Percentiles rank a stretch among this genome's conserved stretches.
Conservation (phyloP, 345 rosid species). For the Eucalyptus dawsonii region DNA sequence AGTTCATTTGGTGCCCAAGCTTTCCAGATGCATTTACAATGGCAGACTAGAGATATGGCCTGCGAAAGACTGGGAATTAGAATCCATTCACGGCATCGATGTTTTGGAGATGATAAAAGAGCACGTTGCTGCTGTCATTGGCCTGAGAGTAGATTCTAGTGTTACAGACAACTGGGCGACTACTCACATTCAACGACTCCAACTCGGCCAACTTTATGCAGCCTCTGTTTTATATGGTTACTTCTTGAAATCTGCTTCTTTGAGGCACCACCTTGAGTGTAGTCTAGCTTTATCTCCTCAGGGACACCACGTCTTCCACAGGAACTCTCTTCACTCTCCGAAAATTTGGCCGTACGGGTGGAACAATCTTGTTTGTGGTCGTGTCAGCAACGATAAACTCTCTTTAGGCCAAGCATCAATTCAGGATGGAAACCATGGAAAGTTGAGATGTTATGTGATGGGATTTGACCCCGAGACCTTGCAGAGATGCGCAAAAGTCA, state of each 20-base stretch:
- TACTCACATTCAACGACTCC: constrained; percentile 42
- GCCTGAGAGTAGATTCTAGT: constrained; percentile 61
- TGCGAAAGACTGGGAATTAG: constrained; percentile 84
- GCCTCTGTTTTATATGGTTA: constrained; percentile 78
- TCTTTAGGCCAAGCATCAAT: constrained; percentile 5
- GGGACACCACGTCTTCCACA: constrained; percentile 1
- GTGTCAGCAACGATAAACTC: not conserved
- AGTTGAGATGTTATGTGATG: constrained; percentile 49
- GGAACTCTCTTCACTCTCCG: constrained; percentile 20
- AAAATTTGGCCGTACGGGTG: constrained; percentile 5
- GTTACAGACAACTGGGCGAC: constrained; percentile 84
- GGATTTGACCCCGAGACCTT: constrained; percentile 61
- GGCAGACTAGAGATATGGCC: constrained; percentile 87
- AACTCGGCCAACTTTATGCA: constrained; percentile 39
- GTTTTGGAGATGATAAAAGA: constrained; percentile 64
- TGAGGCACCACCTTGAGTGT: constrained; percentile 55
- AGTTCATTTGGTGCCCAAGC: constrained; percentile 82
- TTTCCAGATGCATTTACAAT: constrained; percentile 70
- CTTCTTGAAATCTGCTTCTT: constrained; percentile 70
- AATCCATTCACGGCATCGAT: constrained; percentile 65
- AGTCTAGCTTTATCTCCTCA: constrained; percentile 15
- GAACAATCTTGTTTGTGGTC: constrained; percentile 36
- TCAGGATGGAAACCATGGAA: constrained; percentile 7
- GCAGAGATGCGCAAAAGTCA: constrained; percentile 58
- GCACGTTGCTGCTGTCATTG: constrained; percentile 59